These are phyloP conservation scores for Aspergillus homomorphus DNA, from an alignment of 495 filamentous ascomycete genomes.

Conservation along the genomic window DNA sequence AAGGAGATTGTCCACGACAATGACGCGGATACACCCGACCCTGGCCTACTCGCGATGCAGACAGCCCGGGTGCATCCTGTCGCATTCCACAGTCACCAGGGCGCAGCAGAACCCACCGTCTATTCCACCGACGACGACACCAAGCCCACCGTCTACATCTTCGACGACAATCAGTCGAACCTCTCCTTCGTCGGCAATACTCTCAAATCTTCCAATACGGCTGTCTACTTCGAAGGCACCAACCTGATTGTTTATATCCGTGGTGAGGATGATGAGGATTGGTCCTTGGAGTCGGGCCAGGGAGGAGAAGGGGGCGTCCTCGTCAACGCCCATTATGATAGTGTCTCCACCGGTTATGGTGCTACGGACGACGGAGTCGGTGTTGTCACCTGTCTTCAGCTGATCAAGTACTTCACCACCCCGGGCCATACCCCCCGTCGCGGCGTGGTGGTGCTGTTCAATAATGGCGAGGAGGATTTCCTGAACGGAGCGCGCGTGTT, in stretches of 20 bases:
- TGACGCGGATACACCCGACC: not conserved
- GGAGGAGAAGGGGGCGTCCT: conserved; percentile 67
- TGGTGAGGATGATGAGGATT: conserved; percentile 66
- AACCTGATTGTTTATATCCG: conserved; percentile 92
- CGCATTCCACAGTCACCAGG: too few relatives aligned
- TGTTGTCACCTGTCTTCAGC: conserved; percentile 77
- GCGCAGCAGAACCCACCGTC: conserved; percentile 36
- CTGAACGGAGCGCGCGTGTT: conserved; percentile 89
- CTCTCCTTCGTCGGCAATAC: conserved; percentile 52
- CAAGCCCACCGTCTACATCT: conserved; percentile 56
- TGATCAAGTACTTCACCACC: conserved; percentile 84
- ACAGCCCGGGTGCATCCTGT: too few relatives aligned
- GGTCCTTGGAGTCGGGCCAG: conserved; percentile 58
- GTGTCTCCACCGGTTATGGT: conserved; percentile 84
- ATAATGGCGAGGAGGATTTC: conserved; percentile 95
- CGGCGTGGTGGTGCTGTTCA: conserved; percentile 82
- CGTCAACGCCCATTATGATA: conserved; percentile 95
- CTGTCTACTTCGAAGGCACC: conserved; percentile 81
- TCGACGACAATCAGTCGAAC: conserved; percentile 80
- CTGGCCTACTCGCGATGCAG: too few relatives aligned
- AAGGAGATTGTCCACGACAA: conserved; percentile 56
- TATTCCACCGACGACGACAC: conserved; percentile 22
- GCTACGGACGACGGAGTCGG: conserved; percentile 94
- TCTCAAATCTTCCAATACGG: conserved; percentile 23
- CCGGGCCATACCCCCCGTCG: conserved; percentile 70